A percentile compares a stretch with the other conserved stretches of the same genome.
Conservation (phyloP, 2,329 filamentous ascomycete species). For the Botrytis medusae region DNA sequence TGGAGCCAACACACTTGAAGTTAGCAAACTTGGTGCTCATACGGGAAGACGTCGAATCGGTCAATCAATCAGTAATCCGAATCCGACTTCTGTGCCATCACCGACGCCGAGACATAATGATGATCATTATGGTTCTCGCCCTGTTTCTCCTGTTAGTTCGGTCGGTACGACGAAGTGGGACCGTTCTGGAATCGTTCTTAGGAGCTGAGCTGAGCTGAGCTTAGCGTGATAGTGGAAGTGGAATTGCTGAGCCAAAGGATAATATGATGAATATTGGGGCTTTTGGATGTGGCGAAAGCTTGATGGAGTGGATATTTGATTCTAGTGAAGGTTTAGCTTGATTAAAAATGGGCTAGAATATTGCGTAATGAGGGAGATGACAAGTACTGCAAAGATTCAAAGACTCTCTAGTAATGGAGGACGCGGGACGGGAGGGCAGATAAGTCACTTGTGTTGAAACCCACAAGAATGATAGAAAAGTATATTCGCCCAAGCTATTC, state of each 20-base stretch:
- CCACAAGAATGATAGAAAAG: background rate
- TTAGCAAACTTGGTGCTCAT: fast-evolving
- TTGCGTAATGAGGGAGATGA: background rate
- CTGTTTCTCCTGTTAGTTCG: background rate
- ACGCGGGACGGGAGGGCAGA: fast-evolving
- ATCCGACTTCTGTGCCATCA: background rate
- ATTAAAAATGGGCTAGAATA: background rate
- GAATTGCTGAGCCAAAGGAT: background rate
- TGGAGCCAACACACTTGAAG: background rate
- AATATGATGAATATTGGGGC: background rate
- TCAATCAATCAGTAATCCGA: background rate
- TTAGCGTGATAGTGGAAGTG: background rate
- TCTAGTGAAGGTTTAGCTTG: background rate
- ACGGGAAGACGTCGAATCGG: background rate
- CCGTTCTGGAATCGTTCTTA: background rate
- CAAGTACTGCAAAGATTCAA: background rate
- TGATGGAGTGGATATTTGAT: background rate
- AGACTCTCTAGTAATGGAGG: background rate
- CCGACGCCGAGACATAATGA: background rate
- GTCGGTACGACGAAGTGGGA: background rate
- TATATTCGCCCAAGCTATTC: background rate
- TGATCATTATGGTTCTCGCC: background rate
- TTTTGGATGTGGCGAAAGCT: background rate
- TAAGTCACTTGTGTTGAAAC: background rate
- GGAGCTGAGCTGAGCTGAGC: too few relatives aligned